phyloP scores from a whole-genome alignment of 371 early-diverging fungal species.

The Mucor irregularis region DNA sequence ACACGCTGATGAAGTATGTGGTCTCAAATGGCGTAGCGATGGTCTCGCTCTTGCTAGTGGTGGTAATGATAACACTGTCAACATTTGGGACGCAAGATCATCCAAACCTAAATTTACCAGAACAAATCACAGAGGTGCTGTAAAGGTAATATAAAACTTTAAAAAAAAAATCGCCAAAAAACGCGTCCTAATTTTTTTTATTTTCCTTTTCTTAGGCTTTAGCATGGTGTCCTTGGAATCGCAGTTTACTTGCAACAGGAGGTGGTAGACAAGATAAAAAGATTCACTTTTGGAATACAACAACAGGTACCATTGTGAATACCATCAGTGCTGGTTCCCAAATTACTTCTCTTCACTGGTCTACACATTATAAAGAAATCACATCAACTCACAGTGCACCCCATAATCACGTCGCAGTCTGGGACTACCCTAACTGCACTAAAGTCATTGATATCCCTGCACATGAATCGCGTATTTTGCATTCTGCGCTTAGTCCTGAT shows the following conservation, averaged over 20 bases:
- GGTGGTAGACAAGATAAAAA: slow-evolving; percentile 94
- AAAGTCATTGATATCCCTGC: slow-evolving; percentile 82
- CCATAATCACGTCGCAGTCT: slow-evolving; percentile 86
- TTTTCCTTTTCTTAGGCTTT: slow-evolving; percentile 68
- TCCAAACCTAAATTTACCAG: slow-evolving; percentile 68
- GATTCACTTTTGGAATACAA: slow-evolving; percentile 96
- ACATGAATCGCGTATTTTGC: slow-evolving; percentile 90
- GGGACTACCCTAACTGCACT: slow-evolving; percentile 84
- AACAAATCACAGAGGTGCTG: slow-evolving; percentile 82
- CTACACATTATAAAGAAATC: slow-evolving; percentile 91
- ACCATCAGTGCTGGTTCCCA: slow-evolving; percentile 89
- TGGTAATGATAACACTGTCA: slow-evolving; percentile 95
- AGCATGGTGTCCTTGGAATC: slow-evolving; percentile 99
- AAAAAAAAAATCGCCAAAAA: background rate
- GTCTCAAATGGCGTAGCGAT: slow-evolving; percentile 91
- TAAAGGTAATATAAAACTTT: slow-evolving; percentile 64
- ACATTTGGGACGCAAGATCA: slow-evolving; percentile 89
- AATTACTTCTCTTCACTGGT: slow-evolving; percentile 94
- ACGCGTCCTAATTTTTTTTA: background rate
- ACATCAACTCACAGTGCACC: slow-evolving; percentile 94
- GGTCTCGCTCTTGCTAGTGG: slow-evolving; percentile 92
- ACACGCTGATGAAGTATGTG: slow-evolving; percentile 91
- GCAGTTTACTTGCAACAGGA: slow-evolving; percentile 90
- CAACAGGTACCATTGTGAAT: slow-evolving; percentile 63
- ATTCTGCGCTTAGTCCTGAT: slow-evolving; percentile 91